phyloP scores from a whole-genome alignment of 805 yeast species.

The Clavispora santaluciae region DNA sequence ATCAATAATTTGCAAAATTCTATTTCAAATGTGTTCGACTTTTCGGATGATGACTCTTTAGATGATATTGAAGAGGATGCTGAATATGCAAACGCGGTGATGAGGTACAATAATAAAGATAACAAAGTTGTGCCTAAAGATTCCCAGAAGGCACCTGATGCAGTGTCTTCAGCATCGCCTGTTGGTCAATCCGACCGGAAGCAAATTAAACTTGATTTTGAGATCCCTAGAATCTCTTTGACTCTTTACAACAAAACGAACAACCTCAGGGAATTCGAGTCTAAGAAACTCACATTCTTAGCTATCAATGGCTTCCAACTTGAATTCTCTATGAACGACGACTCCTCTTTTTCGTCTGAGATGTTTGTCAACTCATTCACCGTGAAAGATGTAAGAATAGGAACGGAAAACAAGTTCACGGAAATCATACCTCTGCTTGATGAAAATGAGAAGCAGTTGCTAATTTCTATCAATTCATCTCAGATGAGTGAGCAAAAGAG shows the following conservation, averaged over 20 bases:
- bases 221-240: conserved; percentile 59
- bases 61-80: conserved; percentile 62
- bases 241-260: conserved; percentile 54
- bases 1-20: conserved; percentile 52
- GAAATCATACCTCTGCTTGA: conserved; percentile 72
- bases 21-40: conserved; percentile 50
- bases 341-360: conserved; percentile 55
- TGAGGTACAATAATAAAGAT: conserved; percentile 19
- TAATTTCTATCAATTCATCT: conserved; percentile 47
- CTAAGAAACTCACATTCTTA: conserved; percentile 29
- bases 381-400: conserved; percentile 66
- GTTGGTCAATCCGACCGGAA: conserved; percentile 24
- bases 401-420: conserved; percentile 63
- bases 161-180: not conserved
- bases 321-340: conserved; percentile 45
- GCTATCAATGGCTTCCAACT: conserved; percentile 57
- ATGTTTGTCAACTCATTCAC: conserved; percentile 67
- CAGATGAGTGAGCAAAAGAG: conserved; percentile 35
- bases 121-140: not conserved
- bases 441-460: conserved; percentile 66
- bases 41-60: conserved; percentile 33
- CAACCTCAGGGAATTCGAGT: conserved; percentile 27
- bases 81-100: conserved; percentile 52
- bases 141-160: not conserved
- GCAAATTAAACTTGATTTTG: conserved; percentile 46